Percentiles rank a stretch among this genome's conserved stretches.
Evolutionary conservation across 345 rosid species (phyloP).

Genomic region (Ceriops zippeliana): DNA sequence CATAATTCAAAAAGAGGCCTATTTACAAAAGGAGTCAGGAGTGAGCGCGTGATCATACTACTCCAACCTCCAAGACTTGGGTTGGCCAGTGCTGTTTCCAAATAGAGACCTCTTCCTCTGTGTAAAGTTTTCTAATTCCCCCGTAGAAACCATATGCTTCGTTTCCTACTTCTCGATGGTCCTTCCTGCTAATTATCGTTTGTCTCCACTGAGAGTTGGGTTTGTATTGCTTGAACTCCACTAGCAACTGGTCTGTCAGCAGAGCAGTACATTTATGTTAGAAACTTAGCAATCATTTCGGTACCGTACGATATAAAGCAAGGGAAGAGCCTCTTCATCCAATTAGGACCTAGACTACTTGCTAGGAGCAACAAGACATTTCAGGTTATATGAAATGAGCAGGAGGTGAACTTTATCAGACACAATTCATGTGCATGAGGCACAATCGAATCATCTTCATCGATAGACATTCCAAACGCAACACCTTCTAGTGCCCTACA

Average conservation of each 20-base stretch:
- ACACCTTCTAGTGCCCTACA: too few relatives aligned
- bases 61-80: constrained; percentile 50
- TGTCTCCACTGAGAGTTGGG: constrained; percentile 76
- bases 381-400: too few relatives aligned
- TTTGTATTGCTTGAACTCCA: constrained; percentile 71
- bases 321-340: too few relatives aligned
- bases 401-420: too few relatives aligned
- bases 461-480: too few relatives aligned
- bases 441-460: too few relatives aligned
- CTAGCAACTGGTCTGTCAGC: constrained; percentile 50
- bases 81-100: constrained; percentile 78
- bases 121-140: constrained; percentile 67
- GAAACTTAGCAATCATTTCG: constrained; percentile 2
- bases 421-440: too few relatives aligned
- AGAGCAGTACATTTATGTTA: constrained; percentile 20
- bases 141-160: constrained; percentile 91
- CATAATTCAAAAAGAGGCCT: neutral
- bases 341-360: neutral
- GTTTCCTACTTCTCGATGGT: constrained; percentile 72
- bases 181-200: constrained; percentile 50
- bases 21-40: neutral
- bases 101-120: constrained; percentile 49
- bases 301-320: too few relatives aligned
- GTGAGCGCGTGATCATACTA: neutral
- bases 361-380: too few relatives aligned